Evolutionary conservation across 306 rosid species (phyloP).

Genomic region (Cicer bijugum): DNA sequence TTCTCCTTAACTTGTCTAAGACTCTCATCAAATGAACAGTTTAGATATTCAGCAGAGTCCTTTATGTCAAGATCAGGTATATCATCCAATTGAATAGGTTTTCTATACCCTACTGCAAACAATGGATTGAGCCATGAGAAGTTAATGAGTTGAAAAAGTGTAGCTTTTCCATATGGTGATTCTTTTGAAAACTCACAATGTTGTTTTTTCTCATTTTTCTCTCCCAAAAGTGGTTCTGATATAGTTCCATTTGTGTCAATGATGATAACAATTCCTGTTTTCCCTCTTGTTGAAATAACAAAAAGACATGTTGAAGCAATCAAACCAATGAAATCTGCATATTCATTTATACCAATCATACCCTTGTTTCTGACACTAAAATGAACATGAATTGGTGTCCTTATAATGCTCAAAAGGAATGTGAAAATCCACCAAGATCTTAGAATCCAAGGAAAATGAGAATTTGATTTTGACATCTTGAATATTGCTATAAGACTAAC

Average conservation of each 20-base stretch:
- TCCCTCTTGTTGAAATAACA: constrained; percentile 67
- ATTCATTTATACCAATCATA: constrained; percentile 53
- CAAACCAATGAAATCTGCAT: constrained; percentile 60
- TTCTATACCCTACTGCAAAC: constrained; percentile 71
- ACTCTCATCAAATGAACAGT: constrained; percentile 59
- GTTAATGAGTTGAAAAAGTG: constrained; percentile 66
- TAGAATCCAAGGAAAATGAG: constrained; percentile 69
- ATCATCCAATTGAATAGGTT: constrained; percentile 67
- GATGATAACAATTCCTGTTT: constrained; percentile 52
- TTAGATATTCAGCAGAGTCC: constrained; percentile 74
- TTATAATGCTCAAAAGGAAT: constrained; percentile 54
- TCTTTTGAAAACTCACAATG: constrained; percentile 41
- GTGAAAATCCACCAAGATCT: constrained; percentile 87
- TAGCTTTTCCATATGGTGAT: constrained; percentile 74
- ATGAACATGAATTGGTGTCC: constrained; percentile 52
- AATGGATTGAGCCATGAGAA: constrained; percentile 96
- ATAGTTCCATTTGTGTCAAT: constrained; percentile 44
- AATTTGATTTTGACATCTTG: constrained; percentile 45
- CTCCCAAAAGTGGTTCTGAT: constrained; percentile 69
- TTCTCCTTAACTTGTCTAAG: constrained; percentile 61
- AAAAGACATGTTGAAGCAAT: constrained; percentile 61
- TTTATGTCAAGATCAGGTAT: constrained; percentile 69
- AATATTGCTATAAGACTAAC: constrained; percentile 51
- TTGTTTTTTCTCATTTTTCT: constrained; percentile 49
- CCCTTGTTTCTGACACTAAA: constrained; percentile 45